These are phyloP conservation scores for Pseudozyma thailandica DNA, from an alignment of 1,284 basidiomycete species.

Conservation along the genomic window DNA sequence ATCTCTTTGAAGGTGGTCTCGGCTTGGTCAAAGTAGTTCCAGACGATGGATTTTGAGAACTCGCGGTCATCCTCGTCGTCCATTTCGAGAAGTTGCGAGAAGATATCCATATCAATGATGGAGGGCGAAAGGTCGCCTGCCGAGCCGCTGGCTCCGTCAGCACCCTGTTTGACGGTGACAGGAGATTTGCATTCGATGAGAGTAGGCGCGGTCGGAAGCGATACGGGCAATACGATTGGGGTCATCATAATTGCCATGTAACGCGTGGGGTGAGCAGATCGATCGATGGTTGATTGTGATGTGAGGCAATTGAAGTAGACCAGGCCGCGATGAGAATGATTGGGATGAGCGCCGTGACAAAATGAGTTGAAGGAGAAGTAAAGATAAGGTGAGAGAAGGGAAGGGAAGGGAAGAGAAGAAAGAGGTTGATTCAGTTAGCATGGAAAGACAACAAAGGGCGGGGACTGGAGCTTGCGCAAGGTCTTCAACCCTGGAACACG, in stretches of 20 bases:
- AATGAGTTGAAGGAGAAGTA: neutral
- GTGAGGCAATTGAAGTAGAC: no score
- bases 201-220: neutral
- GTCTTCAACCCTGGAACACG: no score
- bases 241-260: neutral
- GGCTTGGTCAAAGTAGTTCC: constrained; percentile 77
- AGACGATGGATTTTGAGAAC: constrained; percentile 81
- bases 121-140: constrained; percentile 48
- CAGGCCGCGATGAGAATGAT: neutral
- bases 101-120: constrained; percentile 81
- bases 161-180: constrained; percentile 12
- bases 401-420: neutral
- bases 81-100: constrained; percentile 86
- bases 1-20: constrained; percentile 79
- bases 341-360: neutral
- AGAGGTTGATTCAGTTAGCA: neutral
- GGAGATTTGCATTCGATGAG: neutral
- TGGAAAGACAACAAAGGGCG: neutral
- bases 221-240: neutral
- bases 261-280: no score
- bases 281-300: no score
- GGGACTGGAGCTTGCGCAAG: neutral
- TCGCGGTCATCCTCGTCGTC: constrained; percentile 82
- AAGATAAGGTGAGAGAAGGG: neutral
- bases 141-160: constrained; percentile 30